These are phyloP conservation scores for Aspergillus baeticus DNA, from an alignment of 495 filamentous ascomycete genomes.

Conservation along the genomic window DNA sequence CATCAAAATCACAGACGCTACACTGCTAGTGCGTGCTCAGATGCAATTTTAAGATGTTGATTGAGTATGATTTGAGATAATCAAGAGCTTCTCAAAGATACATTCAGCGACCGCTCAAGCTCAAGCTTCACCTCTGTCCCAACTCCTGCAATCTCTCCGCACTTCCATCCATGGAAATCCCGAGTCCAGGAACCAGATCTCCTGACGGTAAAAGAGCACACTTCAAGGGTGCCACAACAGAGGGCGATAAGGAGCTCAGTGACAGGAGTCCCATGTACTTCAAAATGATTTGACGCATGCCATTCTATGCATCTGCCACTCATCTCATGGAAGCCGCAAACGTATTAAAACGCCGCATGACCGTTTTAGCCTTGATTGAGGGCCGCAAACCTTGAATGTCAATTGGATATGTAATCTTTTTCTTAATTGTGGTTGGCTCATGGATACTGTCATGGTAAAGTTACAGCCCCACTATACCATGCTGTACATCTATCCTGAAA, in stretches of 20 bases:
- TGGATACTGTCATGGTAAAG: background rate
- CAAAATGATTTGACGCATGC: background rate
- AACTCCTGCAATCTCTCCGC: no score
- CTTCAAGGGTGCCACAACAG: no score
- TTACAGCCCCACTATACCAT: conserved; percentile 4
- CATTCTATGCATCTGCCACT: background rate
- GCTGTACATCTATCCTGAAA: conserved; percentile 4
- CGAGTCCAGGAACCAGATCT: no score
- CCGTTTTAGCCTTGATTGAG: conserved; percentile 5
- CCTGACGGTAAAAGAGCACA: no score
- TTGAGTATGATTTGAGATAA: background rate
- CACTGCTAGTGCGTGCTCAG: background rate
- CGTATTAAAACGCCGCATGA: conserved; percentile 9
- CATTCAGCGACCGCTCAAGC: no score
- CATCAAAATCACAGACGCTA: conserved; percentile 12
- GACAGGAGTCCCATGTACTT: background rate
- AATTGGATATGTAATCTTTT: background rate
- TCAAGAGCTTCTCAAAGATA: background rate
- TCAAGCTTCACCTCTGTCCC: no score
- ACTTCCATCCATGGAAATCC: no score
- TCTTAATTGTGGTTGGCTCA: background rate
- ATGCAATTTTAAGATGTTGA: no score
- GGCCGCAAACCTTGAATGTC: background rate
- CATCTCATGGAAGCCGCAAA: background rate
- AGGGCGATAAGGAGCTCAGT: no score